Percentiles rank a stretch among this genome's conserved stretches.
phyloP scores from a whole-genome alignment of 139 green algal genomes.

The Asterochloris erici region DNA sequence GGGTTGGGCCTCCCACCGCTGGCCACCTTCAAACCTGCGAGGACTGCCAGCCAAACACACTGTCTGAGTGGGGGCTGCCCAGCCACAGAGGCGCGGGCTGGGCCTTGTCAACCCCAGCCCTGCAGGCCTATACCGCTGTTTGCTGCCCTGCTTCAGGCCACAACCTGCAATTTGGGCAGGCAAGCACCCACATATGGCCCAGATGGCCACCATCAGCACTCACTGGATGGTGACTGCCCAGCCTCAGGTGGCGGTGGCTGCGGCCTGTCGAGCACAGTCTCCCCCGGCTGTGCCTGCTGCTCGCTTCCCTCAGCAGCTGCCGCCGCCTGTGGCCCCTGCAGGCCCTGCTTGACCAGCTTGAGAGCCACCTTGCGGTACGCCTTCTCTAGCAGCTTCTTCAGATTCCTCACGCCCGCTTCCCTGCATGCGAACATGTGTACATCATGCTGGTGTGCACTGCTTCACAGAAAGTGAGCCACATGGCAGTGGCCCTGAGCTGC shows the following conservation, averaged over 20 bases:
- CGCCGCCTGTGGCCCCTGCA: slow-evolving; percentile 5
- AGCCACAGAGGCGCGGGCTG: too few relatives aligned
- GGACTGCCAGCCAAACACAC: too few relatives aligned
- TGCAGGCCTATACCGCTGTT: too few relatives aligned
- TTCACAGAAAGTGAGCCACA: background rate
- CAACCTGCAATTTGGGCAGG: too few relatives aligned
- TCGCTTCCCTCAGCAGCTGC: background rate
- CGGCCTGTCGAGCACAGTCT: background rate
- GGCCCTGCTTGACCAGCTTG: slow-evolving; percentile 53
- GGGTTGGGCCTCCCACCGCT: too few relatives aligned
- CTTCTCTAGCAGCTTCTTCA: slow-evolving; percentile 98
- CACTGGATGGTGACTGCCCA: background rate
- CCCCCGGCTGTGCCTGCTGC: background rate
- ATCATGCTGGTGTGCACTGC: background rate
- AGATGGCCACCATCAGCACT: too few relatives aligned
- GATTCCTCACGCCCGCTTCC: slow-evolving; percentile 94
- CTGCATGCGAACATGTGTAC: slow-evolving; percentile 34
- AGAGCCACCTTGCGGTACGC: slow-evolving; percentile 92
- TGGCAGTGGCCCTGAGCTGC: background rate
- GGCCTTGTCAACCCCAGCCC: too few relatives aligned
- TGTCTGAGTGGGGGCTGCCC: too few relatives aligned
- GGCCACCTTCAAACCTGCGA: too few relatives aligned
- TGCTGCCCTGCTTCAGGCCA: too few relatives aligned
- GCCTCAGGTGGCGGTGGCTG: background rate
- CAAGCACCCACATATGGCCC: too few relatives aligned